Base-by-base conservation (phyloP, 768 basidiomycete genomes). In the Tephrocybe sp. region DNA sequence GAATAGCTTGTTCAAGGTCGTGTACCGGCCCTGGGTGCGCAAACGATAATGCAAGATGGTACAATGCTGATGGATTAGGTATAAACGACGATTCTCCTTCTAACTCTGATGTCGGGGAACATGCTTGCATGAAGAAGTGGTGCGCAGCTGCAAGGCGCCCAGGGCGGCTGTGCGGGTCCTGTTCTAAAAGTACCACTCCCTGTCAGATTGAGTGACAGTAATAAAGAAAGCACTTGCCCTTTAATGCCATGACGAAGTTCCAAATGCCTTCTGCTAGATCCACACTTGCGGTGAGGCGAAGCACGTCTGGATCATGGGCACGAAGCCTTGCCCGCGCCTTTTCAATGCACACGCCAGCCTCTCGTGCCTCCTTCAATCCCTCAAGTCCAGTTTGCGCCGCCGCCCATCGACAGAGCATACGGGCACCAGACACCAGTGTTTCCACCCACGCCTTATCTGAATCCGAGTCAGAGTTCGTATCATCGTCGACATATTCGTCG, bases 41-140 rank as follows among this genome's bases (percentile, higher is more conserved):
- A 41, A 82, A 78, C 0, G 86, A 86, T 7, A 92, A 70, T 0
- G 95, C 87, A n/a, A 94, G 79, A 47, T 95, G 89, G 59, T 87
- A 92, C 57, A 86, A 78, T 0, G 78, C 83, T 3, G 77, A 71
- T 1, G 88, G 71, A n/a, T 0, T 80, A 78, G 0, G 86, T 69
- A 22, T 74, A 66, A 16, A 66, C 55, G 15, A 71, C 66, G 15
- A 83, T 67, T 1, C 50, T 12, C 37, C 28, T 19, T 32, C 38
- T 1, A 16, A 19, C 25, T 44, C 49, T 21, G 22, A 15, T 21
- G 31, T 27, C 15, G 38, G 51, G 24, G 25, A 41, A 16, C 55
- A 56, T 28, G 88, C 82, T 6, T 61, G 63, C 5, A 72, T 59
- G 26, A 87, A 77, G 30, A 78, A 70, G 0, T 64, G 52, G 44